Conservation (phyloP, 768 basidiomycete genomes). For the Phlebiopsis gigantea region DNA sequence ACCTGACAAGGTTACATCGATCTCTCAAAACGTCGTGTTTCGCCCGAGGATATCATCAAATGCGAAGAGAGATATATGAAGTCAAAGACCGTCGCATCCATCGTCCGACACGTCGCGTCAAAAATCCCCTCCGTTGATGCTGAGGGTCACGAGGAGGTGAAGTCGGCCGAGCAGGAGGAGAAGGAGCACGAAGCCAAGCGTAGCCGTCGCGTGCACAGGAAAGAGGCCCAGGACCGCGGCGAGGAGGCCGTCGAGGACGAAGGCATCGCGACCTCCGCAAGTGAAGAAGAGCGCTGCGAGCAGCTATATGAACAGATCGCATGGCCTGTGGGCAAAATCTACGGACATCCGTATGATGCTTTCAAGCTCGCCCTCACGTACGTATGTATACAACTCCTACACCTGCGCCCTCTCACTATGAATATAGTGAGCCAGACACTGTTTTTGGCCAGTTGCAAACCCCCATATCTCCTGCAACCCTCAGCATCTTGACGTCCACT, state of each 20-base stretch:
- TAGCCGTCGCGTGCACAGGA: conserved; percentile 36
- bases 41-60: conserved; percentile 97
- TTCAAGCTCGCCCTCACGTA: conserved; percentile 96
- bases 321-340: conserved; percentile 90
- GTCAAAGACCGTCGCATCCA: conserved; percentile 91
- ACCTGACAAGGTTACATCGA: conserved; percentile 91
- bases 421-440: conserved; percentile 58
- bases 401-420: neutral
- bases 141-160: conserved; percentile 29
- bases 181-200: conserved; percentile 42
- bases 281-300: conserved; percentile 79
- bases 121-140: conserved; percentile 54
- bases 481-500: conserved; percentile 64
- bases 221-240: conserved; percentile 39
- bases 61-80: conserved; percentile 99
- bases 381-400: conserved; percentile 25
- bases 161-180: conserved; percentile 27
- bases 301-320: conserved; percentile 84
- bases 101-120: conserved; percentile 86
- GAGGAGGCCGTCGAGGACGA: conserved; percentile 39
- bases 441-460: conserved; percentile 72
- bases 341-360: conserved; percentile 94
- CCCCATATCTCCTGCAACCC: conserved; percentile 51
- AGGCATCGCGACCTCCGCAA: conserved; percentile 35
- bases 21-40: conserved; percentile 96